These are phyloP conservation scores for Thalia dealbata DNA, from an alignment of 176 grass and related monocot genomes.

Conservation along the genomic window DNA sequence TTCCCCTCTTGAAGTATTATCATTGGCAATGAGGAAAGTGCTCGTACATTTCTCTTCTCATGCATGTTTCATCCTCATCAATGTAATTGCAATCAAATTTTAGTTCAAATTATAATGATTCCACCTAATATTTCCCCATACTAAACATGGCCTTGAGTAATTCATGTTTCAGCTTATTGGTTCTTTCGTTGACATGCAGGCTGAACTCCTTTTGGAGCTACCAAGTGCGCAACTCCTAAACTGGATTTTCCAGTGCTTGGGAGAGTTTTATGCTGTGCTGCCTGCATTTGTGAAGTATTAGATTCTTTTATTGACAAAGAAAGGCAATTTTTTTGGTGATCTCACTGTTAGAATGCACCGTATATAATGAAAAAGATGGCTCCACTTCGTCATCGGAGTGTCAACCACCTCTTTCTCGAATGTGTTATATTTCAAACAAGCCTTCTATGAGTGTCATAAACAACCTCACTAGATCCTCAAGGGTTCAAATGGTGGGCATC, in stretches of 20 bases:
- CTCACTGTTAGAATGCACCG: not conserved
- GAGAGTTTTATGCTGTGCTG: constrained; percentile 72
- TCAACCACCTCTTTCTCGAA: not conserved
- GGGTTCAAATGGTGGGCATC: not conserved
- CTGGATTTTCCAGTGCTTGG: constrained; percentile 88
- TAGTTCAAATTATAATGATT: too few relatives aligned
- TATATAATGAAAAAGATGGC: not conserved
- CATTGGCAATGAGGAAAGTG: too few relatives aligned
- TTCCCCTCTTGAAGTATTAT: too few relatives aligned
- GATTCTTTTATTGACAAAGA: constrained; percentile 8
- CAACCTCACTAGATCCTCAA: not conserved
- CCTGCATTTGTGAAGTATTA: constrained; percentile 84
- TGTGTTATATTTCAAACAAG: not conserved
- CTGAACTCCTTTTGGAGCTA: constrained; percentile 62
- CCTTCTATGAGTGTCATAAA: not conserved
- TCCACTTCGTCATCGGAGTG: not conserved
- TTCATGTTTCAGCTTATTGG: not conserved
- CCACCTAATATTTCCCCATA: too few relatives aligned
- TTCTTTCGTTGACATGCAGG: constrained; percentile 30
- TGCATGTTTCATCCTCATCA: too few relatives aligned
- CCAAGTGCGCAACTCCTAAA: constrained; percentile 64
- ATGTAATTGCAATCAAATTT: too few relatives aligned
- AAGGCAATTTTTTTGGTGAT: not conserved
- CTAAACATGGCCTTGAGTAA: too few relatives aligned
- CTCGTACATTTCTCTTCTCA: too few relatives aligned